These are phyloP conservation scores for Skeletonema costatum DNA, from an alignment of 108 stramenopile genomes.

Conservation along the genomic window DNA sequence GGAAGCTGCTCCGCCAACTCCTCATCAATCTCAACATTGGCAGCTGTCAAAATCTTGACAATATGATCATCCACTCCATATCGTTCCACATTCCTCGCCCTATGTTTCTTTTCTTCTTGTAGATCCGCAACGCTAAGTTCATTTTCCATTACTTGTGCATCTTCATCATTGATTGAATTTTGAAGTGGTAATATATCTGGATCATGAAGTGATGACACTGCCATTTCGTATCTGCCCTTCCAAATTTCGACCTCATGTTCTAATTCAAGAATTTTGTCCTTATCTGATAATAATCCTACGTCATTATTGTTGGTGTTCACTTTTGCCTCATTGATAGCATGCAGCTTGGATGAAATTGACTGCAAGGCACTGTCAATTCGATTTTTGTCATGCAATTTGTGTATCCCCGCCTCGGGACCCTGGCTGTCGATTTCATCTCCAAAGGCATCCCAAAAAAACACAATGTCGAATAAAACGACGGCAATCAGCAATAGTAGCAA, in stretches of 20 bases:
- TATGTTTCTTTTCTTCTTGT: not conserved
- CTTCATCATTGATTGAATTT: slow-evolving; percentile 14
- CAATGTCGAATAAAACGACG: not conserved
- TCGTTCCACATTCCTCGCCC: slow-evolving; percentile 5
- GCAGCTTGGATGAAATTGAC: slow-evolving; percentile 1
- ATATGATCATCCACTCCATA: slow-evolving; percentile 50
- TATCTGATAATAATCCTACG: slow-evolving; percentile 5
- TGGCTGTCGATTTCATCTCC: not conserved
- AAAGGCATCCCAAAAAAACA: not conserved
- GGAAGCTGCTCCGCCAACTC: slow-evolving; percentile 59
- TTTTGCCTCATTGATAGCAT: slow-evolving; percentile 4
- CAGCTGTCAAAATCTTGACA: slow-evolving; percentile 51
- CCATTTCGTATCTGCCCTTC: slow-evolving; percentile 24
- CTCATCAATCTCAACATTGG: slow-evolving; percentile 51
- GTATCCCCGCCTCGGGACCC: slow-evolving; percentile 42
- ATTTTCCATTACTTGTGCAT: not conserved
- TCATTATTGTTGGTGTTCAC: not conserved
- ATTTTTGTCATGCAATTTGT: slow-evolving; percentile 21
- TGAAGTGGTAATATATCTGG: not conserved
- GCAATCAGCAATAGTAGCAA: not conserved
- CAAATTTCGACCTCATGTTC: not conserved
- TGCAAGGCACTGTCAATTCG: slow-evolving; percentile 8
- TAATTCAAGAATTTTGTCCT: slow-evolving; percentile 12
- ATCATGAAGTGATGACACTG: not conserved
- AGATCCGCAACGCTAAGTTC: not conserved